Evolutionary conservation across 148 eudicot species (phyloP).

Genomic region (Heliamphora exappendiculata): DNA sequence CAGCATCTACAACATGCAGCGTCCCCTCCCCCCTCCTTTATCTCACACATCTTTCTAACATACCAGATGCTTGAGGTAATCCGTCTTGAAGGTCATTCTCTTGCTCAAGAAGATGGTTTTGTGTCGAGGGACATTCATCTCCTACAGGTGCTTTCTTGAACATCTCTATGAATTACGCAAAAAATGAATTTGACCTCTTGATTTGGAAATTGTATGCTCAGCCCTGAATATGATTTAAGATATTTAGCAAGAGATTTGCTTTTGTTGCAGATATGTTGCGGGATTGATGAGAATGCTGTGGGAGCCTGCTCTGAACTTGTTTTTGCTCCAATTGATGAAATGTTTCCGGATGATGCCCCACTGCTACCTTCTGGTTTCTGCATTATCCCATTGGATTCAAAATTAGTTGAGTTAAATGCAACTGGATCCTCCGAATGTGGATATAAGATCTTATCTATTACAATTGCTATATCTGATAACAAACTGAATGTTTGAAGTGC

Average conservation of each 20-base stretch:
- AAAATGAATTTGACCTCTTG: background rate
- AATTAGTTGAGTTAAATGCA: conserved; percentile 54
- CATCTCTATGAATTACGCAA: background rate
- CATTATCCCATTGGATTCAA: conserved; percentile 72
- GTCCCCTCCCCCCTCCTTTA: too few relatives aligned
- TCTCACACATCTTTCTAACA: background rate
- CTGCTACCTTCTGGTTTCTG: conserved; percentile 92
- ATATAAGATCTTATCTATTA: background rate
- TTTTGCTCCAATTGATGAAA: conserved; percentile 97
- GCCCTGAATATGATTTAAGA: background rate
- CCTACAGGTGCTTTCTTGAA: conserved; percentile 48
- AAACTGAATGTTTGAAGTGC: background rate
- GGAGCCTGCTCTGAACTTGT: conserved; percentile 95
- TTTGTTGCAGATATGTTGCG: conserved; percentile 69
- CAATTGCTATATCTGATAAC: background rate
- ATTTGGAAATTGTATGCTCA: background rate
- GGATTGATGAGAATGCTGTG: conserved; percentile 74
- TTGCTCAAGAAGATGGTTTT: conserved; percentile 76
- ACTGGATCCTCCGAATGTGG: background rate
- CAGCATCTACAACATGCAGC: background rate
- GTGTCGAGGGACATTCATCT: conserved; percentile 79
- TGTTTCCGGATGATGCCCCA: conserved; percentile 95
- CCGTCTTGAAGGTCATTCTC: conserved; percentile 80
- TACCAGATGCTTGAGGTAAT: conserved; percentile 83
- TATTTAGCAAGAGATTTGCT: conserved; percentile 13